These are phyloP conservation scores for Ophiorrhiza pumila DNA, from an alignment of 257 asterid species.

Conservation along the genomic window DNA sequence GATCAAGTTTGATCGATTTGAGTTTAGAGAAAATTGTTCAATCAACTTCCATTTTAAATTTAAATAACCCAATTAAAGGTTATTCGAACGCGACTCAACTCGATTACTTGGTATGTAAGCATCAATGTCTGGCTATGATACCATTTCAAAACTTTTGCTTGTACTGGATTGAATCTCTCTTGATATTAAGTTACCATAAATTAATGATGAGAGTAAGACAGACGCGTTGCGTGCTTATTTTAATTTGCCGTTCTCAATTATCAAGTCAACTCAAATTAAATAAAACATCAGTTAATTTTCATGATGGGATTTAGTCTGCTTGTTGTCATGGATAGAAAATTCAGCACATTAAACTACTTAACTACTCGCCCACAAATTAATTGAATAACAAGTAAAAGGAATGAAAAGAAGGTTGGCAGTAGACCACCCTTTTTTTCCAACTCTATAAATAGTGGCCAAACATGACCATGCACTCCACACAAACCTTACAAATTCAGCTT, in stretches of 20 bases:
- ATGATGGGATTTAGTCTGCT: neutral
- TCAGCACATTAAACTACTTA: neutral
- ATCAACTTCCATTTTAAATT: too few relatives aligned
- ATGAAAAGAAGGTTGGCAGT: too few relatives aligned
- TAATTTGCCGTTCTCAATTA: neutral
- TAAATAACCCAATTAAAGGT: too few relatives aligned
- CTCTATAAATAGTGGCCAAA: constrained; percentile 9
- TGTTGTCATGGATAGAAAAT: neutral
- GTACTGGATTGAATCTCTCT: neutral
- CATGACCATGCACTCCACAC: neutral
- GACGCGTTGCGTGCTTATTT: constrained; percentile 5
- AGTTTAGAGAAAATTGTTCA: too few relatives aligned
- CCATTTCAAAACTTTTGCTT: neutral
- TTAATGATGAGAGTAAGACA: neutral
- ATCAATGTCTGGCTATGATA: neutral
- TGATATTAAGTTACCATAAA: neutral
- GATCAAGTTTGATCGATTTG: too few relatives aligned
- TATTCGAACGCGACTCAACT: too few relatives aligned
- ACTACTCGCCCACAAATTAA: neutral
- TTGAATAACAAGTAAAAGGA: neutral
- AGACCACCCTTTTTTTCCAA: too few relatives aligned
- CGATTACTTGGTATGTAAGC: too few relatives aligned
- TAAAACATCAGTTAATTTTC: neutral
- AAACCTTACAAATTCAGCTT: neutral
- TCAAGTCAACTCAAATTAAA: neutral